phyloP scores from a whole-genome alignment of 2,329 filamentous ascomycete genomes.

The Daldinia eschscholtzii region DNA sequence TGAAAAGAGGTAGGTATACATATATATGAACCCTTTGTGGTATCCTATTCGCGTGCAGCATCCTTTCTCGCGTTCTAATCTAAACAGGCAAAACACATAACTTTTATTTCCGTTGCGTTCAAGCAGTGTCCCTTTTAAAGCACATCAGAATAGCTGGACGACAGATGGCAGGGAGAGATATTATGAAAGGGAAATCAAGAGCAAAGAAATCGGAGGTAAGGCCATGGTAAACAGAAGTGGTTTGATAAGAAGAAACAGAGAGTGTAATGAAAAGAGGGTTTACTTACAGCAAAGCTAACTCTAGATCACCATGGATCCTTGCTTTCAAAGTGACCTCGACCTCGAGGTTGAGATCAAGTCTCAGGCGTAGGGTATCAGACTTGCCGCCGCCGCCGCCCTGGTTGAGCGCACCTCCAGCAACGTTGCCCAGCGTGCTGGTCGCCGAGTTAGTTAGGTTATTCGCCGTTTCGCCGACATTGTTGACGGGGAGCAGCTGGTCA shows the following conservation, averaged over 20 bases:
- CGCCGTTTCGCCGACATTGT: slow-evolving; percentile 50
- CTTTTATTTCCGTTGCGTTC: slow-evolving; percentile 21
- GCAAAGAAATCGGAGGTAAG: not conserved
- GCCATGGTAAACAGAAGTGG: not conserved
- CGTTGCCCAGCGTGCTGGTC: slow-evolving; percentile 47
- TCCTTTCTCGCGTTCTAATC: not conserved
- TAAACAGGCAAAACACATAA: not conserved
- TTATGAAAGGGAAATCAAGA: not conserved
- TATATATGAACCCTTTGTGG: not conserved
- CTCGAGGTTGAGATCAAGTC: slow-evolving; percentile 84
- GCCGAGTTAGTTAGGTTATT: slow-evolving; percentile 49
- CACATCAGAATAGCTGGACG: slow-evolving; percentile 40
- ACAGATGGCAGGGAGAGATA: slow-evolving; percentile 1
- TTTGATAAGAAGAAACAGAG: not conserved
- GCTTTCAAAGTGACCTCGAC: slow-evolving; percentile 89
- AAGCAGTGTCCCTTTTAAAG: slow-evolving; percentile 47
- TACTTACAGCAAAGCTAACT: slow-evolving; percentile 74
- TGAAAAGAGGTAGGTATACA: slow-evolving; percentile 3
- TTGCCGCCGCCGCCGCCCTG: slow-evolving; percentile 54
- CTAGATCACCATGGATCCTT: slow-evolving; percentile 86
- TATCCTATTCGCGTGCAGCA: not conserved
- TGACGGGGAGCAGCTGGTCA: slow-evolving; percentile 48
- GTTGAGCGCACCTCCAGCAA: slow-evolving; percentile 47
- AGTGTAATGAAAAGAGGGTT: slow-evolving; percentile 1
- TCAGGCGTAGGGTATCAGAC: slow-evolving; percentile 75